Evolutionary conservation across 73 alveolate genomes (phyloP).

Genomic region (Paramecium pentaurelia): DNA sequence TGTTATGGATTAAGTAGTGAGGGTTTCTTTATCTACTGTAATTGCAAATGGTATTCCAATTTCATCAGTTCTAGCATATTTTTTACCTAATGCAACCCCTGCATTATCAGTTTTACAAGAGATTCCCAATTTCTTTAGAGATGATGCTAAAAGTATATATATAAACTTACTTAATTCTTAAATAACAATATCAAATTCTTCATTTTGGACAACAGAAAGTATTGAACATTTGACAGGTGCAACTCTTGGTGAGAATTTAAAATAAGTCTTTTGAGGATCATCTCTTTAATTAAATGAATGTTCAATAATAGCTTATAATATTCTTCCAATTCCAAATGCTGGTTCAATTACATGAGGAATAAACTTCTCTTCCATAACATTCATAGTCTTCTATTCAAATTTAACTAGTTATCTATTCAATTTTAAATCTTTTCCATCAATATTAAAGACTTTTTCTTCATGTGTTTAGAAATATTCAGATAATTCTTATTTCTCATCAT

Average conservation of each 20-base stretch:
- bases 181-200: conserved; percentile 63
- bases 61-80: conserved; percentile 99
- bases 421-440: conserved; percentile 68
- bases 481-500: conserved; percentile 76
- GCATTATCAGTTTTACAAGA: conserved; percentile 95
- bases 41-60: conserved; percentile 99
- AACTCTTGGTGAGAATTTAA: conserved; percentile 87
- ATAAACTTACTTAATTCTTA: conserved; percentile 2
- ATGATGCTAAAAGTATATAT: conserved; percentile 8
- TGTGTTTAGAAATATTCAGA: conserved; percentile 70
- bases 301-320: conserved; percentile 92
- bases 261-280: conserved; percentile 87
- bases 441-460: conserved; percentile 69
- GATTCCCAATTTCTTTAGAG: conserved; percentile 79
- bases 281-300: conserved; percentile 92
- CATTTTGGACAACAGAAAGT: conserved; percentile 85
- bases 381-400: conserved; percentile 83
- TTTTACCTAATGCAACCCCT: conserved; percentile 91
- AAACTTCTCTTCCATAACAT: conserved; percentile 90
- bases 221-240: conserved; percentile 95
- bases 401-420: conserved; percentile 69
- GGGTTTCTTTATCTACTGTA: conserved; percentile 95
- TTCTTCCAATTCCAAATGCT: conserved; percentile 97
- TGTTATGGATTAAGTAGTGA: conserved; percentile 86
- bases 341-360: conserved; percentile 97